Base-by-base conservation (phyloP, 176 grass and related monocot species). In the Poa pratensis region DNA sequence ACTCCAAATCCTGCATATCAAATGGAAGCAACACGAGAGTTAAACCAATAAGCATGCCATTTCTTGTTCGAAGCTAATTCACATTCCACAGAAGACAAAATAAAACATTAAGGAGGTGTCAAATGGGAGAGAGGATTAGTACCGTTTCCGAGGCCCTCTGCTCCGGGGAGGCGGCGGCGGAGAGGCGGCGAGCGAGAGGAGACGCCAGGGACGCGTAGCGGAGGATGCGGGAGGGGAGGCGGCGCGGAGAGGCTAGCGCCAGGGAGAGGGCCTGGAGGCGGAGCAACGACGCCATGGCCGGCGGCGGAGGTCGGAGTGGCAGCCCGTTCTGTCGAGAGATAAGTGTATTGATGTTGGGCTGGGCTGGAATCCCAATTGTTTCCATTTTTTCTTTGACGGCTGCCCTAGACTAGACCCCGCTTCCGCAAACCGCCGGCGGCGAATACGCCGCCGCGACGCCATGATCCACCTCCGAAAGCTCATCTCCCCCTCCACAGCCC, bases 1-100 rank as follows among this genome's bases (percentile, higher is more conserved):
- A 87, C 48, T 92, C 90, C 50, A 95, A 82, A 89, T 73, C 24
- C 94, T 95, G 91, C 28, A 83, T 16, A 79, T 43, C 48, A 72
- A 54, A 88, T 66, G 22, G 28, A 61, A 79, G 18, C 24, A 53
- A 48, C 19, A 89, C 18, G 15, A 82, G 43, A 69, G 63, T 35
- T 61, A 32, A 10, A 28, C 50, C 58, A 88, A 2, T 7, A 52
- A 20, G 82, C 0, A 82, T 24, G 37, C 4, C 39, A 59, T 52
- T 75, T 75, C 23, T 28, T 7, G 19, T 52, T 74, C 37, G 18
- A 40, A 69, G 34, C 39, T 40, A 37, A 68, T 68, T 35, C 34
- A 35, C 34, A 35, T 35, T 35, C 34, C 3, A 35, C 34, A 35
- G 34, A 35, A 35, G 3, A 35, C 34, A 83, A 14, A 74, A 73